A percentile compares a stretch with the other conserved stretches of the same genome.
Conservation (phyloP, 179 eudicot species). For the Sideroxylon spinosum region DNA sequence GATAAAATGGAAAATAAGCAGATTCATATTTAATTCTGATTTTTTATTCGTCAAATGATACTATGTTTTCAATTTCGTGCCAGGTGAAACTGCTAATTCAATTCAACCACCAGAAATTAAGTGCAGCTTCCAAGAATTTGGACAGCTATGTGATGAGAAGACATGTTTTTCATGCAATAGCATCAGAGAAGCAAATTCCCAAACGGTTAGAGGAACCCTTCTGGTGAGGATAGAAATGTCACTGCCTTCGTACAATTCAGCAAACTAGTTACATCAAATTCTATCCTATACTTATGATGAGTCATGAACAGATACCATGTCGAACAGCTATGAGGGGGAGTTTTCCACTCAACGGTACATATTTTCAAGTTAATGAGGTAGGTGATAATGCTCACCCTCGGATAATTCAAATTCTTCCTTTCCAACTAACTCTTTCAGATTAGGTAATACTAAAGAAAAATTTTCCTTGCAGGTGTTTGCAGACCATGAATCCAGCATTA, state of each 20-base stretch:
- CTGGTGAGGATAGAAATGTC: slow-evolving; percentile 45
- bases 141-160: slow-evolving; percentile 49
- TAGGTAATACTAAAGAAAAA: slow-evolving; percentile 6
- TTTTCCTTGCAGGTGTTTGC: slow-evolving; percentile 68
- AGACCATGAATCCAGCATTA: slow-evolving; percentile 81
- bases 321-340: slow-evolving; percentile 96
- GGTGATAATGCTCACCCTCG: background rate
- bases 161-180: slow-evolving; percentile 80
- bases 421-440: background rate
- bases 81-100: slow-evolving; percentile 84
- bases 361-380: slow-evolving; percentile 97
- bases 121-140: slow-evolving; percentile 61
- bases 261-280: background rate
- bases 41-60: slow-evolving; percentile 4
- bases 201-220: slow-evolving; percentile 82
- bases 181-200: slow-evolving; percentile 61
- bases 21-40: slow-evolving; percentile 6
- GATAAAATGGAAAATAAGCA: background rate
- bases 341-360: slow-evolving; percentile 92
- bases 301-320: slow-evolving; percentile 68
- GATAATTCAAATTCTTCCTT: slow-evolving; percentile 7
- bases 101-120: slow-evolving; percentile 59
- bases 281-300: slow-evolving; percentile 3
- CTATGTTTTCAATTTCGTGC: slow-evolving; percentile 13
- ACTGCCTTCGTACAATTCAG: background rate